Evolutionary conservation across 2,329 filamentous ascomycete genomes (phyloP), one percentile per base, ranked within the genome.

Genomic region (Clathrospora elynae): DNA sequence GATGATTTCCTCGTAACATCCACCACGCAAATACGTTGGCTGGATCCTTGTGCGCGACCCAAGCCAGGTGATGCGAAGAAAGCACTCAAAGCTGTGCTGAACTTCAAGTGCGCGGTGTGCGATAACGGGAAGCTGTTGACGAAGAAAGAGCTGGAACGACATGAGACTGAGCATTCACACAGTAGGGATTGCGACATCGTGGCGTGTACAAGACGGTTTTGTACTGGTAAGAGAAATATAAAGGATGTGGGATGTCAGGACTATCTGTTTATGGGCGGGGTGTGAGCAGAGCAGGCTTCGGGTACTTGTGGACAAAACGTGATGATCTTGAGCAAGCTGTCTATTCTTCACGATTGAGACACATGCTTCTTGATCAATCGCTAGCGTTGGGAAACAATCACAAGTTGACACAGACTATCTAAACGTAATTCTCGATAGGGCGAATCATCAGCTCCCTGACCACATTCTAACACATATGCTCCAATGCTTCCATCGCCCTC

Each of bases 21-120:
- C 4, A 67, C 62, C 2, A 67, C 64, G 1, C 46, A 57, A 3
- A 46, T 68, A 4, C 51, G 61, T 12, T 68, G 62, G 60, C 42
- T 16, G 1, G 32, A 51, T n/a, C 48, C 56, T 2, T 56, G 56
- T 5, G 30, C 39, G 1, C 26, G 17, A 10, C 31, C 44, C 4
- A 45, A 46, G 6, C 45, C 46, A 6, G 40, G 34, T 2, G 52
- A 62, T 19, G 6, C 45, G 4, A 29, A 50, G 11, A 59, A 52
- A 31, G 46, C 49, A 5, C 25, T 36, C 1, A 28, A 41, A 1
- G 39, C 40, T 4, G 46, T 65, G 2, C 18, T 64, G 1, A 42
- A 51, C 13, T 47, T 50, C 31, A 48, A 42, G 28, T 68, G 65
- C 32, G 28, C 25, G 2, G 49, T 48, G 5, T 68, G 65, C 22